Evolutionary conservation across 2,329 filamentous ascomycete genomes (phyloP).

Genomic region (Penicillium concentricum): DNA sequence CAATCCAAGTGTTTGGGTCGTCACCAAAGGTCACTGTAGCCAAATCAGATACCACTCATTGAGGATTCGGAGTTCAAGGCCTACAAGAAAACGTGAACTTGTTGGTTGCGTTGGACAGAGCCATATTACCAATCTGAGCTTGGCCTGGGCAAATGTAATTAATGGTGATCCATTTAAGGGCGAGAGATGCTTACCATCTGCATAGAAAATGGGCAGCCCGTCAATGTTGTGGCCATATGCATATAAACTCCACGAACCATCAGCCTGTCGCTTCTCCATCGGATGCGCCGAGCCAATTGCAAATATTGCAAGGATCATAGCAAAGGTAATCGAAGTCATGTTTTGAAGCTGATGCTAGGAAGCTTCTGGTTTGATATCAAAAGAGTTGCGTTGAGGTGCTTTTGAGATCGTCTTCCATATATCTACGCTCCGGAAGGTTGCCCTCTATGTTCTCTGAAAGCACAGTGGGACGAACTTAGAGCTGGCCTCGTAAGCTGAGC

Average conservation of each 20-base stretch:
- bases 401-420: background rate
- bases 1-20: background rate
- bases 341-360: background rate
- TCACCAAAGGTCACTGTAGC: background rate
- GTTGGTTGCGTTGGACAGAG: constrained; percentile 4
- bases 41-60: background rate
- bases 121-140: constrained; percentile 7
- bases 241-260: background rate
- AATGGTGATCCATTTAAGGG: background rate
- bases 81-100: constrained; percentile 2
- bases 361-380: background rate
- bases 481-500: background rate
- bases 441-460: background rate
- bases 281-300: background rate
- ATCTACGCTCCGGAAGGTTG: background rate
- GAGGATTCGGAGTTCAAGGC: background rate
- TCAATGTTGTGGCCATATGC: background rate
- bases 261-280: background rate
- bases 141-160: background rate
- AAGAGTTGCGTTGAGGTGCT: background rate
- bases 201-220: background rate
- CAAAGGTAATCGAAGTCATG: background rate
- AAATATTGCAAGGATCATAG: background rate
- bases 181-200: background rate
- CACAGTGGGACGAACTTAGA: background rate